Conservation (phyloP, 148 eudicot species). For the Fallopia convolvulus region DNA sequence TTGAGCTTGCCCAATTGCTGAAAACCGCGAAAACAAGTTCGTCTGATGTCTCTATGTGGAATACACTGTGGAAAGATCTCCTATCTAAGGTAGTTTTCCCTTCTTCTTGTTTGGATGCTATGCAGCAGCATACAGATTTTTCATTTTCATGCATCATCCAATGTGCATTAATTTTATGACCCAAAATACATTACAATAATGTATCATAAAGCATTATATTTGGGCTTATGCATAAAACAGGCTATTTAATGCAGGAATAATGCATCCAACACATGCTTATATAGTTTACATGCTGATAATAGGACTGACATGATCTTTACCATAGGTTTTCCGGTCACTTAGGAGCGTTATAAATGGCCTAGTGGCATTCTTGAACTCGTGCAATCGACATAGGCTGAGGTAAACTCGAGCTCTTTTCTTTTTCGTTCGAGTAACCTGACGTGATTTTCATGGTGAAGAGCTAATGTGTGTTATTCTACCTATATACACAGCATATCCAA, state of each 20-base stretch:
- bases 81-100: slow-evolving; percentile 4
- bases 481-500: slow-evolving; percentile 2
- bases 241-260: no score
- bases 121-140: no score
- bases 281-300: neutral
- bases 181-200: no score
- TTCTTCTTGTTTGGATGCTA: no score
- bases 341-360: slow-evolving; percentile 69
- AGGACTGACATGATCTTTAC: neutral
- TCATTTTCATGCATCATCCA: no score
- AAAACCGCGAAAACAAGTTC: slow-evolving; percentile 7
- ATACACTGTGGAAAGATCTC: slow-evolving; percentile 4
- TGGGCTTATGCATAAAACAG: no score
- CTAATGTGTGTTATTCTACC: neutral
- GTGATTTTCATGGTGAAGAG: neutral
- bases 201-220: no score
- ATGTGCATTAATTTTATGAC: no score
- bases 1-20: slow-evolving; percentile 1
- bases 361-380: slow-evolving; percentile 70
- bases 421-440: neutral
- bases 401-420: slow-evolving; percentile 9
- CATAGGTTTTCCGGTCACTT: slow-evolving; percentile 74
- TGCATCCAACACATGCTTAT: neutral
- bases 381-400: slow-evolving; percentile 95
- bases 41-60: neutral